Base-by-base conservation (phyloP, 305 asterid genomes). In the Coffea humblotiana region DNA sequence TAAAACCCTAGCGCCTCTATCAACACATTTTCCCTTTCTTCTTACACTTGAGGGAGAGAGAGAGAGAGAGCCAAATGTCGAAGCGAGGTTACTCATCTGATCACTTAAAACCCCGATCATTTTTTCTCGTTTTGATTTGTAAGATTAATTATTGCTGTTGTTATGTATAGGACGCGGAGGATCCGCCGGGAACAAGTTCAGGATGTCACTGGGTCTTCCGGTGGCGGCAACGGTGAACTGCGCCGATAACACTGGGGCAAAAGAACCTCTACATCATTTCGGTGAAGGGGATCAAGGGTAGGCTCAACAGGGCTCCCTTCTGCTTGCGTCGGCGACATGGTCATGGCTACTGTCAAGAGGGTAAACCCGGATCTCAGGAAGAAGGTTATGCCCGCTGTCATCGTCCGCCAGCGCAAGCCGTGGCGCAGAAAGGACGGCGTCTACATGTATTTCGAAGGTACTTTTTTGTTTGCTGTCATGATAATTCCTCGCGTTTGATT, bases 391-490 rank as follows among this genome's bases (percentile, higher is more conserved):
- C 98, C 98, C 0, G 98, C 98, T 25, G 98, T 93, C 82, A 91
- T 93, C 72, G 98, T 93, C 29, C 93, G 98, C 77, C 98, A 93
- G 85, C 93, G 98, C 85, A 93, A 93, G 86, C 98, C 97, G 0
- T 93, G 97, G 97, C 97, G 98, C 94, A 85, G 98, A 93, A 93
- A 93, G 98, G 98, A 93, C 77, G 98, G 98, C 9, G 97, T 93
- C 27, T 93, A 72, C 91, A 93, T 93, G 98, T 93, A 93, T 90
- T 93, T 93, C 8, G 98, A 93, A 89, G 98, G 98, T 93, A 82
- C 0, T 2, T 11, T 0, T 16, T 0, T 2, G 43, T 27, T 27
- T 4, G 19, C 37, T 3, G 25, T 23, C 61, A 16, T 23, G 4
- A 60, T 54, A 35, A 21, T 3, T 15, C 2, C 10, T 37, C 0